Base-by-base conservation (phyloP, 106 monocot genomes). In the Hemerocallis citrina region DNA sequence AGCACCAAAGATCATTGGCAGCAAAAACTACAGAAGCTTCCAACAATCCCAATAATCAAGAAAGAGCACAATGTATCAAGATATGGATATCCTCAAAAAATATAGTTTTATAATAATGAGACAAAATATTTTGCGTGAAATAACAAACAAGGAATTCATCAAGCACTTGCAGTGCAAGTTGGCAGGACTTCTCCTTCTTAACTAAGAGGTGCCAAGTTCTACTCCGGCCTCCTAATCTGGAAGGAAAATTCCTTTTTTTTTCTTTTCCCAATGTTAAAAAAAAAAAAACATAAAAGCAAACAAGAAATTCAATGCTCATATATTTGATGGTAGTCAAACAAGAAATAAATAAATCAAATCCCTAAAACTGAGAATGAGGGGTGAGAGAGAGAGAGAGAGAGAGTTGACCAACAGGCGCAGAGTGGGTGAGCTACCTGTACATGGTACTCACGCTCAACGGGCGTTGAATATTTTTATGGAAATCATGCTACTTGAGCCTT, bases 401-500 rank as follows among this genome's bases (percentile, higher is more conserved):
- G 68, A 57, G 70, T 83, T 88, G 82, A 83, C 82, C 87, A 33
- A 39, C 35, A 13, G 79, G 88, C 83, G 55, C 65, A 31, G 40
- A 70, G 76, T 64, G 82, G 70, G 82, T 88, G 88, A 67, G 70
- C 82, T 73, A 88, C 82, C 88, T 88, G 82, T 76, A 70, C 62
- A 45, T 13, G 16, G 39, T 27, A 70, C 82, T 79, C 79, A 63
- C 87, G 7, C 68, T 59, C 75, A 67, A 62, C 64, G 67, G 72
- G 79, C 82, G 87, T 83, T 88, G 82, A 88, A 83, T 88, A n/a
- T 83, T 73, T 88, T 83, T 76, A 88, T 63, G 14, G 30, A 72
- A 76, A 62, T 73, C 79, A 82, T 68, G 86, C 82, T 15, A 31
- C 55, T 39, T 46, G 34, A 38, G 46, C 66, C 61, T 59, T 29